Percentiles rank a stretch among this genome's conserved stretches.
Evolutionary conservation across 1,284 basidiomycete genomes (phyloP).

Genomic region (Puccinia novopanici): DNA sequence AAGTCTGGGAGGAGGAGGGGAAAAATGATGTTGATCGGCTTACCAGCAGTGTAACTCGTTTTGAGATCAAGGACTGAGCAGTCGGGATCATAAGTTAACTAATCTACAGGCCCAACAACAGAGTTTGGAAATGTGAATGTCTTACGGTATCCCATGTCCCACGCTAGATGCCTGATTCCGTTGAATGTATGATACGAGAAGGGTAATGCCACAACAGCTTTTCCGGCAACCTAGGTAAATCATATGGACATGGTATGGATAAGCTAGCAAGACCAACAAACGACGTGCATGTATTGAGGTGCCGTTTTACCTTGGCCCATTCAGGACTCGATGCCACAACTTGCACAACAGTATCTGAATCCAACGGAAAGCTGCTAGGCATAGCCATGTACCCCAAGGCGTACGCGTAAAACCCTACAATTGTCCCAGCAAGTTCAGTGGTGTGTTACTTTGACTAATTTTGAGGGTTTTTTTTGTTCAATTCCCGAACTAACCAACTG

Average conservation of each 20-base stretch:
- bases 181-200: constrained; percentile 90
- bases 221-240: constrained; percentile 72
- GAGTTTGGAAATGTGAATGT: not conserved
- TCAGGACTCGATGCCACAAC: constrained; percentile 64
- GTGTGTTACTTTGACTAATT: too few species aligned
- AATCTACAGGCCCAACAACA: constrained; percentile 14
- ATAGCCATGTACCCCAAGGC: constrained; percentile 82
- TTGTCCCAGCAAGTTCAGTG: not conserved
- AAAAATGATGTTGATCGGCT: not conserved
- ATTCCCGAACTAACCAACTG: constrained; percentile 67
- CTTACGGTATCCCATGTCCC: constrained; percentile 89
- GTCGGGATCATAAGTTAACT: not conserved
- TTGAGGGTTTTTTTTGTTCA: not conserved
- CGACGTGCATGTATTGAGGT: constrained; percentile 11
- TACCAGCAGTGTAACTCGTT: constrained; percentile 68
- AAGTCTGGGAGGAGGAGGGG: not conserved
- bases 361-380: constrained; percentile 70
- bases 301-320: constrained; percentile 58
- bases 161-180: constrained; percentile 84
- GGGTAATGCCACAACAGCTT: constrained; percentile 75
- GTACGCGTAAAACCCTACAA: constrained; percentile 79
- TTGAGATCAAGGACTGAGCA: constrained; percentile 74
- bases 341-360: constrained; percentile 76
- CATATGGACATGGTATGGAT: constrained; percentile 56
- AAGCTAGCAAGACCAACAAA: constrained; percentile 52